phyloP scores from a whole-genome alignment of 345 rosid species.

The Euphorbia lathyris region DNA sequence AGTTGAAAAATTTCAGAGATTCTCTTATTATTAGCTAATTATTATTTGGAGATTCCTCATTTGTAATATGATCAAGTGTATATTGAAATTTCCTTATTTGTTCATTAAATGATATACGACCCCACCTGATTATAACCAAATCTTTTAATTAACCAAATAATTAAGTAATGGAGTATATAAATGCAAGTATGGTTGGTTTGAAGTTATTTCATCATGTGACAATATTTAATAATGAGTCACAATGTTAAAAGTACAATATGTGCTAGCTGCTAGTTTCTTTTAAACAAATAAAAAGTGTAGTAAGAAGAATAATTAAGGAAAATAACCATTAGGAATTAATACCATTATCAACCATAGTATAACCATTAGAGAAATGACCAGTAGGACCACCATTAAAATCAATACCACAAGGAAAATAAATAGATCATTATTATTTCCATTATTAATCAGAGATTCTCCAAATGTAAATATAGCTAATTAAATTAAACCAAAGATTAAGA shows the following conservation, averaged over 20 bases:
- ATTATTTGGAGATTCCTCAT: too few relatives aligned
- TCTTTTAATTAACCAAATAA: background rate
- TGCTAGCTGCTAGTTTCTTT: too few relatives aligned
- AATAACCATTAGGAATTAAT: too few relatives aligned
- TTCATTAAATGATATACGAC: constrained; percentile 78
- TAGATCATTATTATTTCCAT: constrained; percentile 85
- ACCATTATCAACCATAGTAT: constrained; percentile 95
- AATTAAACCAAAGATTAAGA: too few relatives aligned
- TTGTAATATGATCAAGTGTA: constrained; percentile 66
- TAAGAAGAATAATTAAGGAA: too few relatives aligned
- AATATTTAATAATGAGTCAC: background rate
- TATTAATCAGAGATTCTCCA: constrained; percentile 92
- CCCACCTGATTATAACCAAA: constrained; percentile 47
- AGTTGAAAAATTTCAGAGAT: too few relatives aligned
- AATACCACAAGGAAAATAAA: constrained; percentile 89
- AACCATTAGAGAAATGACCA: constrained; percentile 96
- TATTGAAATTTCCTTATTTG: constrained; percentile 77
- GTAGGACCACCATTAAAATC: constrained; percentile 94
- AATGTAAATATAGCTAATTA: constrained; percentile 85
- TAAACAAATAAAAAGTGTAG: too few relatives aligned
- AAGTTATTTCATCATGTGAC: background rate
- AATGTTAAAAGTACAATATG: background rate
- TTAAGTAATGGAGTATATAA: background rate
- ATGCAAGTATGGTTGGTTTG: background rate
- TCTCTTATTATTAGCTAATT: too few relatives aligned